A percentile compares a stretch with the other conserved stretches of the same genome.
Conservation (phyloP, 1,284 basidiomycete genomes). For the Apiotrichum siamense region DNA sequence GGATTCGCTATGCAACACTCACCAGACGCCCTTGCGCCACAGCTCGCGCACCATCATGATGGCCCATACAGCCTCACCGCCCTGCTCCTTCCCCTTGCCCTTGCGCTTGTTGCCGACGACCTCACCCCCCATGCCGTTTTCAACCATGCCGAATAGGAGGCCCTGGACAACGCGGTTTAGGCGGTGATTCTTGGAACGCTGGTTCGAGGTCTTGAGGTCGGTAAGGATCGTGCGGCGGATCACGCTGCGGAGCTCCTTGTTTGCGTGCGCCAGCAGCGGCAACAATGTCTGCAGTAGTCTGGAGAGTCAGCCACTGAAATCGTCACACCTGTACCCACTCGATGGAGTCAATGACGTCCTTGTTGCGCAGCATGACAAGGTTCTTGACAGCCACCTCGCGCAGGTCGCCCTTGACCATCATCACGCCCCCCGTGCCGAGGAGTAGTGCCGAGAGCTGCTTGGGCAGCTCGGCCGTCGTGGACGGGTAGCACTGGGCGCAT, state of each 20-base stretch:
- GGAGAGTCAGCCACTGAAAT: neutral
- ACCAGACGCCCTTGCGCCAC: conserved; percentile 93
- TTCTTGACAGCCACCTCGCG: conserved; percentile 79
- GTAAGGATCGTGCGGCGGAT: conserved; percentile 95
- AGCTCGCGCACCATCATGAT: conserved; percentile 89
- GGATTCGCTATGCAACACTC: conserved; percentile 24
- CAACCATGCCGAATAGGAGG: conserved; percentile 93
- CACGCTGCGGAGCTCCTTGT: conserved; percentile 75
- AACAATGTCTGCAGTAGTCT: conserved; percentile 88
- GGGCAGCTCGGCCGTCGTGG: conserved; percentile 75
- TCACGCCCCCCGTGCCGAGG: conserved; percentile 47
- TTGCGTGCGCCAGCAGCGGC: conserved; percentile 84
- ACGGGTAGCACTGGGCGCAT: conserved; percentile 84
- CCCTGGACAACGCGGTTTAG: conserved; percentile 94
- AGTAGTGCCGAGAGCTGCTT: conserved; percentile 68
- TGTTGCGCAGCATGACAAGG: conserved; percentile 86
- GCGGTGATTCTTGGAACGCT: conserved; percentile 85
- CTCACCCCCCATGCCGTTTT: conserved; percentile 76
- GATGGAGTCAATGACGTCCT: conserved; percentile 84
- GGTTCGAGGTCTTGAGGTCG: conserved; percentile 88
- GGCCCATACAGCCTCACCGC: conserved; percentile 95
- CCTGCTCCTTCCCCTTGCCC: conserved; percentile 48
- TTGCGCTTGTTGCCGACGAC: conserved; percentile 70
- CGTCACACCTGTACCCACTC: conserved; percentile 58
- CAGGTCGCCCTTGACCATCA: conserved; percentile 51